These are phyloP conservation scores for Colletotrichum echinochloae DNA, from an alignment of 2,329 filamentous ascomycete species.

Conservation along the genomic window DNA sequence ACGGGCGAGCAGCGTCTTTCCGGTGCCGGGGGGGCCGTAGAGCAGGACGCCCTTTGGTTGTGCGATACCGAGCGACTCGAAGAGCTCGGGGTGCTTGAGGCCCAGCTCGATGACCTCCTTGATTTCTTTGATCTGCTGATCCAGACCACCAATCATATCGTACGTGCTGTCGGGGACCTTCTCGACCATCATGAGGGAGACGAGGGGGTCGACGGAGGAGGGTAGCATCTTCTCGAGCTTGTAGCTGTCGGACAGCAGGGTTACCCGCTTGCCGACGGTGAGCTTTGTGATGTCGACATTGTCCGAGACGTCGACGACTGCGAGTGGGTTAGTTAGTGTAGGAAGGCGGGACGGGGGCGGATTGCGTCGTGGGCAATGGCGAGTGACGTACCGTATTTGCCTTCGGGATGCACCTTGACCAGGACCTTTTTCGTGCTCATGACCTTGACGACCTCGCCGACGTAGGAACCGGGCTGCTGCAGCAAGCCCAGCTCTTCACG, in stretches of 20 bases:
- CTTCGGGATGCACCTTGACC: constrained; percentile 98
- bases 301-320: constrained; percentile 96
- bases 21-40: constrained; percentile 96
- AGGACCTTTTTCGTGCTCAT: constrained; percentile 99
- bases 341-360: background rate
- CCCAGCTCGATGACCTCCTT: constrained; percentile 99
- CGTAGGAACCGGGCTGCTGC: constrained; percentile 97
- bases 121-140: constrained; percentile 99
- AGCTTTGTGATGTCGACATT: constrained; percentile 95
- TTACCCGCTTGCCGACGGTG: constrained; percentile 96
- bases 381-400: constrained; percentile 89
- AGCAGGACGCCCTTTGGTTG: constrained; percentile 97
- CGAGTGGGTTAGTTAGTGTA: constrained; percentile 6
- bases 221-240: constrained; percentile 99
- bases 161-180: constrained; percentile 99
- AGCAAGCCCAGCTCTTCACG: constrained; percentile 95
- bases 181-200: constrained; percentile 99
- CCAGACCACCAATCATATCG: constrained; percentile 99
- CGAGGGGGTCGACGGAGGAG: constrained; percentile 96
- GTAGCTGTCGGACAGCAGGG: constrained; percentile 95
- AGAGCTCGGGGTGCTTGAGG: constrained; percentile 97
- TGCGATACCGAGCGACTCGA: constrained; percentile 98
- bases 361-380: background rate
- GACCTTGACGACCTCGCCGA: constrained; percentile 99
- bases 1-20: constrained; percentile 94